phyloP scores from a whole-genome alignment of 139 green algal genomes.

The Penium margaritaceum region DNA sequence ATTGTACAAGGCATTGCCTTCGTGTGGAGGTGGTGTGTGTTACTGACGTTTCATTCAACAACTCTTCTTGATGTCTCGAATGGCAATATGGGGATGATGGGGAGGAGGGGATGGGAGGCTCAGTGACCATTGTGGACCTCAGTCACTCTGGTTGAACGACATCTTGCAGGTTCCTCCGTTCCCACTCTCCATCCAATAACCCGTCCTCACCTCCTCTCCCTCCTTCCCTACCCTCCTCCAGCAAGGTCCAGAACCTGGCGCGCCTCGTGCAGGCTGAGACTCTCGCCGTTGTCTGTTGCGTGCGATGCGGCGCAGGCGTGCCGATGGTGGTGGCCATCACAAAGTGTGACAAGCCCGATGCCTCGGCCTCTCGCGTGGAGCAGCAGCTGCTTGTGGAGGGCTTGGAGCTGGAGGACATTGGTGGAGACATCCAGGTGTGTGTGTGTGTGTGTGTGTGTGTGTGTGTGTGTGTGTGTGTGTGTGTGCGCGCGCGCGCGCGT shows the following conservation, averaged over 20 bases:
- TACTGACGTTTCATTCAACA: too few relatives aligned
- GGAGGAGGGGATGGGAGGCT: too few relatives aligned
- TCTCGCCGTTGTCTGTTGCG: too few relatives aligned
- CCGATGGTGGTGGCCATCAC: slow-evolving; percentile 67
- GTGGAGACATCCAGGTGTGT: slow-evolving; percentile 62
- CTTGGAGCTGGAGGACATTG: slow-evolving; percentile 77
- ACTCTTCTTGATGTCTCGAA: too few relatives aligned
- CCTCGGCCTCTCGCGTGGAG: slow-evolving; percentile 55
- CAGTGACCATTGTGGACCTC: slow-evolving; percentile 33
- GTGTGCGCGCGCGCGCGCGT: too few relatives aligned
- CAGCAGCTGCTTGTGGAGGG: slow-evolving; percentile 63
- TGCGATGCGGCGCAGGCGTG: slow-evolving; percentile 53
- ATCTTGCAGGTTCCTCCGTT: neutral
- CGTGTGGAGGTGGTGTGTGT: too few relatives aligned
- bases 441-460: slow-evolving; percentile 37
- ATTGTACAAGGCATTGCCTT: too few relatives aligned
- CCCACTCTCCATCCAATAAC: neutral
- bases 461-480: too few relatives aligned
- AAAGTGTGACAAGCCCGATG: slow-evolving; percentile 49
- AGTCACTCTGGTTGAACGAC: neutral
- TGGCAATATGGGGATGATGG: too few relatives aligned
- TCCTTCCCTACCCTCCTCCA: neutral
- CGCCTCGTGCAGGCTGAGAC: too few relatives aligned
- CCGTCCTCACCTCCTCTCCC: neutral
- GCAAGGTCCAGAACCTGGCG: too few relatives aligned